Conservation (phyloP, 2,329 filamentous ascomycete genomes). For the Aspergillus quadricinctus region DNA sequence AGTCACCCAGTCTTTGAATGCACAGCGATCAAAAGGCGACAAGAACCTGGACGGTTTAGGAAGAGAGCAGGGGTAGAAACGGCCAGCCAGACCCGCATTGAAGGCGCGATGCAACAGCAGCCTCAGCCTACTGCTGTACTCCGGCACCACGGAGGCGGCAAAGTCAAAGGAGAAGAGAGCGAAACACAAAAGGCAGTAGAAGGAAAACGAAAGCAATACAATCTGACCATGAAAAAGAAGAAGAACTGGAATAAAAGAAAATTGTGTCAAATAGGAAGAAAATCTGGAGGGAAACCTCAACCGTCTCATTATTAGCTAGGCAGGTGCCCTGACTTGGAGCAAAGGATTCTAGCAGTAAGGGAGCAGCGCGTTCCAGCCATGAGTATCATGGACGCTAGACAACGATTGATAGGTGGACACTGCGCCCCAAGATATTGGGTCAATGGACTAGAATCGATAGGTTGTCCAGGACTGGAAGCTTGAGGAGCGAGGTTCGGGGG, state of each 20-base stretch:
- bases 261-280: constrained; percentile 2
- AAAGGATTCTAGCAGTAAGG: background rate
- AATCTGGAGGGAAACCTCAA: background rate
- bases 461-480: constrained; percentile 12
- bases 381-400: constrained; percentile 10
- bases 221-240: constrained; percentile 1
- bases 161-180: constrained; percentile 3
- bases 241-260: background rate
- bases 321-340: background rate
- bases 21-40: constrained; percentile 12
- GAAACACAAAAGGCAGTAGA: constrained; percentile 3
- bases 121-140: constrained; percentile 21
- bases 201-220: background rate
- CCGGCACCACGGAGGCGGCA: constrained; percentile 11
- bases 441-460: constrained; percentile 13
- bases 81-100: constrained; percentile 8
- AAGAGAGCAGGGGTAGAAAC: constrained; percentile 10
- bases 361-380: constrained; percentile 14
- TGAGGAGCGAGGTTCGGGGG: constrained; percentile 14
- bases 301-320: background rate
- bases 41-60: constrained; percentile 11
- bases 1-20: constrained; percentile 10
- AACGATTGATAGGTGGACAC: constrained; percentile 17
- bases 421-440: constrained; percentile 20
- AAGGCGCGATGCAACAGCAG: constrained; percentile 19